Conservation (phyloP, 441 rosid species). For the Pelargonium citronellum region DNA sequence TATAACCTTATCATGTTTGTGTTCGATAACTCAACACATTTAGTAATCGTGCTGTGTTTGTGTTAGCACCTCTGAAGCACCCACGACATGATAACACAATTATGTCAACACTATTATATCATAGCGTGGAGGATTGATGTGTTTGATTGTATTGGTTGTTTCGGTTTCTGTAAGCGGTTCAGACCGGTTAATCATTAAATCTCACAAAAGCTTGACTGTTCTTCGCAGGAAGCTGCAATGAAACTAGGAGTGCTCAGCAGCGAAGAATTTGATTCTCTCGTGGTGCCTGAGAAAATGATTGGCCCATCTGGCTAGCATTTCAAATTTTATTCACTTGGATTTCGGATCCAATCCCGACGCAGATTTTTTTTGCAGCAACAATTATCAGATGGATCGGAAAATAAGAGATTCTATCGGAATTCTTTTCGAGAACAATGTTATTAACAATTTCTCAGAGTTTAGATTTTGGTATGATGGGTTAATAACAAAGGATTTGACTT, state of each 20-base stretch:
- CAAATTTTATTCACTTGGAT: background rate
- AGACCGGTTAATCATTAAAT: background rate
- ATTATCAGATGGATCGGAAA: background rate
- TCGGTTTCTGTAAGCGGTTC: background rate
- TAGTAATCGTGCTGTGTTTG: too few species aligned
- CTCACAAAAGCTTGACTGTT: background rate
- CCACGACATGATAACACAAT: too few species aligned
- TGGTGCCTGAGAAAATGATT: conserved; percentile 93
- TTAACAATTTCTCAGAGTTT: background rate
- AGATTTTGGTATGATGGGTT: too few species aligned
- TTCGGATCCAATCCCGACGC: background rate
- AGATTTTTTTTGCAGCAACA: background rate
- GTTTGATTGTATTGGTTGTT: background rate
- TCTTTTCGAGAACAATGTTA: background rate
- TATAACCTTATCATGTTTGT: too few species aligned
- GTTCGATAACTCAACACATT: too few species aligned
- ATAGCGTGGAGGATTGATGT: too few species aligned
- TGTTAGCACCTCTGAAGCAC: too few species aligned
- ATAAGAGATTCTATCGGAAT: background rate
- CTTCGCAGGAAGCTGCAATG: conserved; percentile 63
- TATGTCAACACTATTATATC: too few species aligned
- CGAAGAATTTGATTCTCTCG: conserved; percentile 85
- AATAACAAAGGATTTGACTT: too few species aligned
- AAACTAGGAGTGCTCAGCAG: conserved; percentile 64
- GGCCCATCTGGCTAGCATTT: conserved; percentile 55